Conservation (phyloP, 768 basidiomycete genomes). For the Sporobolomyces phaffii region DNA sequence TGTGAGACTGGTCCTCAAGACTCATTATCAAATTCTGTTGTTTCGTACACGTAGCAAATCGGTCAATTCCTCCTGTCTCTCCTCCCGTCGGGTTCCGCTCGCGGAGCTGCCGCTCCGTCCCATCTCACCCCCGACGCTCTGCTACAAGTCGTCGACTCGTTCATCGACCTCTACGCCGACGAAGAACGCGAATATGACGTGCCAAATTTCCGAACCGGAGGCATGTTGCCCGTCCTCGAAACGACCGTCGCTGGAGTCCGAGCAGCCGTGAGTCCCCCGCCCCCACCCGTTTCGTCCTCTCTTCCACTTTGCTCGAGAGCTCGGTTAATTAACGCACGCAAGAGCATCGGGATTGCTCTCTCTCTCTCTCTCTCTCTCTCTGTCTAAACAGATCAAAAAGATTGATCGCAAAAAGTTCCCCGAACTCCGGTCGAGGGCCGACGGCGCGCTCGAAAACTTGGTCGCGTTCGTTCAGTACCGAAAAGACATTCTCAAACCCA, state of each 20-base stretch:
- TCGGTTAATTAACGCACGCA: too few species aligned
- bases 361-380: not conserved
- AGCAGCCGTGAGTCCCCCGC: slow-evolving; percentile 45
- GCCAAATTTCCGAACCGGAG: slow-evolving; percentile 44
- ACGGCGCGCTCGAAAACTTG: slow-evolving; percentile 50
- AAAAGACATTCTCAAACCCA: slow-evolving; percentile 28
- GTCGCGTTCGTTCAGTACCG: slow-evolving; percentile 50
- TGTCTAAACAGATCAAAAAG: slow-evolving; percentile 43
- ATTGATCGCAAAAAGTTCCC: slow-evolving; percentile 49
- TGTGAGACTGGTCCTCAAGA: too few species aligned
- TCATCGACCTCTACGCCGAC: slow-evolving; percentile 51
- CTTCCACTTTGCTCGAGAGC: too few species aligned
- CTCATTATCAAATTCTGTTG: too few species aligned
- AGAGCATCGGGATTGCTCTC: not conserved
- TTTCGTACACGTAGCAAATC: too few species aligned
- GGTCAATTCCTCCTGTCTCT: slow-evolving; percentile 44
- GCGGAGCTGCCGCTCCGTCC: not conserved
- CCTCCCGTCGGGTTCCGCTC: slow-evolving; percentile 15
- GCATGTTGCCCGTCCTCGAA: slow-evolving; percentile 44
- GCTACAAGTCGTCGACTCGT: slow-evolving; percentile 47
- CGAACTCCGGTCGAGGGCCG: slow-evolving; percentile 45
- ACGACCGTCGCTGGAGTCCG: slow-evolving; percentile 43
- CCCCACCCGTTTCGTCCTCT: too few species aligned
- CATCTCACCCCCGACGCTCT: slow-evolving; percentile 32
- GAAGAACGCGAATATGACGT: slow-evolving; percentile 47